Conservation (phyloP, 495 filamentous ascomycete genomes). For the Xylaria sp. region DNA sequence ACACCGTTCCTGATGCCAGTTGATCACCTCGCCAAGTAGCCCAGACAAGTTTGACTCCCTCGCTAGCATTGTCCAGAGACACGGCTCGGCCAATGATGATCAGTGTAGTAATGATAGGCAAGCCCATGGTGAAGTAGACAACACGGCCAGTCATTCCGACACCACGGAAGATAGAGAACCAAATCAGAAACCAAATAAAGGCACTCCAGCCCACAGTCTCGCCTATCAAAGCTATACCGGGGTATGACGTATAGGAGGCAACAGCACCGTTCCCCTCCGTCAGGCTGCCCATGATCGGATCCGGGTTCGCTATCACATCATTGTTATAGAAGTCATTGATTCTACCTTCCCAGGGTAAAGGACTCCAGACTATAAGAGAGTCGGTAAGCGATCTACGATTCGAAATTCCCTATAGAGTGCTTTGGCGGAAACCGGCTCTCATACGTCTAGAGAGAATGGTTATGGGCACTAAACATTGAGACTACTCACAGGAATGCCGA, state of each 20-base stretch:
- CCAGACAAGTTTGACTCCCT: constrained; percentile 38
- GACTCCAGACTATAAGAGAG: constrained; percentile 31
- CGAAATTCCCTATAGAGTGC: background rate
- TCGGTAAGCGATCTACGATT: background rate
- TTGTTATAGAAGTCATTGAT: constrained; percentile 48
- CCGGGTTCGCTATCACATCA: constrained; percentile 41
- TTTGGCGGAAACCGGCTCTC: background rate
- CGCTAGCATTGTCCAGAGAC: constrained; percentile 44
- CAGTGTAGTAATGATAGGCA: constrained; percentile 51
- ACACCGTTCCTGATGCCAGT: constrained; percentile 18
- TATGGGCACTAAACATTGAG: background rate
- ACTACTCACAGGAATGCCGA: constrained; percentile 42
- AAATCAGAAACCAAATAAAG: constrained; percentile 40
- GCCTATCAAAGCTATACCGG: constrained; percentile 45
- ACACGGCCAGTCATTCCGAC: constrained; percentile 51
- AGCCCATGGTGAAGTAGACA: constrained; percentile 54
- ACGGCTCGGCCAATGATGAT: constrained; percentile 47
- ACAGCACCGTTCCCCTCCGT: constrained; percentile 8
- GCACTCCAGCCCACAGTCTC: constrained; percentile 48
- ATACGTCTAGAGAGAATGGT: background rate
- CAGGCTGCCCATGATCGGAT: constrained; percentile 39
- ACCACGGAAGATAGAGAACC: constrained; percentile 41
- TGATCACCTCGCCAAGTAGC: constrained; percentile 22
- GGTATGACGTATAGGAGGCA: constrained; percentile 40
- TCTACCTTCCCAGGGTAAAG: constrained; percentile 46